Percentiles rank a stretch among this genome's conserved stretches.
Conservation (phyloP, 768 basidiomycete genomes). For the Pisolithus microcarpus region DNA sequence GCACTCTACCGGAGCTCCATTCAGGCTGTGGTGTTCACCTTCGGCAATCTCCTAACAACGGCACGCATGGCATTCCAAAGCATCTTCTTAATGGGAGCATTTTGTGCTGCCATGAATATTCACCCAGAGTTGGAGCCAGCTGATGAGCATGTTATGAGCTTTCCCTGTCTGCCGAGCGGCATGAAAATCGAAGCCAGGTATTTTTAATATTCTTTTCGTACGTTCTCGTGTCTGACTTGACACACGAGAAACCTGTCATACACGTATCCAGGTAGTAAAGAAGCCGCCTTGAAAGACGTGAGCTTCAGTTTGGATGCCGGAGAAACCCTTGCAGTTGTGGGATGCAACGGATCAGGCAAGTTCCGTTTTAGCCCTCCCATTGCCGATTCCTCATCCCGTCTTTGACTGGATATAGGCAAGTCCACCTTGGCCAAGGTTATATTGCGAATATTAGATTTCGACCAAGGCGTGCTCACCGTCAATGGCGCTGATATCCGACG, state of each 20-base stretch:
- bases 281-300: conserved; percentile 63
- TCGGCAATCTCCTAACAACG: conserved; percentile 55
- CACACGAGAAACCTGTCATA: conserved; percentile 53
- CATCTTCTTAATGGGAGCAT: conserved; percentile 82
- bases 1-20: conserved; percentile 76
- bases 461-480: conserved; percentile 58
- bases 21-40: conserved; percentile 61
- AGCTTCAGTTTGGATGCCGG: conserved; percentile 66
- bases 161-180: conserved; percentile 44
- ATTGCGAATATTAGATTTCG: conserved; percentile 71
- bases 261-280: conserved; percentile 69
- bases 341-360: conserved; percentile 75
- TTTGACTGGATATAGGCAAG: conserved; percentile 49
- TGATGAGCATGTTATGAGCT: conserved; percentile 44
- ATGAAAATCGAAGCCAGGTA: conserved; percentile 69
- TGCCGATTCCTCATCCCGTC: conserved; percentile 4
- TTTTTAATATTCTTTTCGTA: conserved; percentile 14
- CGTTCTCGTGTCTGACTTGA: conserved; percentile 6
- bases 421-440: conserved; percentile 81
- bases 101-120: conserved; percentile 68
- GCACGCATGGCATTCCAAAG: conserved; percentile 74
- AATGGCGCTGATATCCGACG: conserved; percentile 65
- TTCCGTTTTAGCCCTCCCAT: conserved; percentile 12
- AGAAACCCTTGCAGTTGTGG: conserved; percentile 79
- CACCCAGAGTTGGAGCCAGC: conserved; percentile 61